Base-by-base conservation (phyloP, 2,329 filamentous ascomycete species). In the Uncinocarpus reesii region DNA sequence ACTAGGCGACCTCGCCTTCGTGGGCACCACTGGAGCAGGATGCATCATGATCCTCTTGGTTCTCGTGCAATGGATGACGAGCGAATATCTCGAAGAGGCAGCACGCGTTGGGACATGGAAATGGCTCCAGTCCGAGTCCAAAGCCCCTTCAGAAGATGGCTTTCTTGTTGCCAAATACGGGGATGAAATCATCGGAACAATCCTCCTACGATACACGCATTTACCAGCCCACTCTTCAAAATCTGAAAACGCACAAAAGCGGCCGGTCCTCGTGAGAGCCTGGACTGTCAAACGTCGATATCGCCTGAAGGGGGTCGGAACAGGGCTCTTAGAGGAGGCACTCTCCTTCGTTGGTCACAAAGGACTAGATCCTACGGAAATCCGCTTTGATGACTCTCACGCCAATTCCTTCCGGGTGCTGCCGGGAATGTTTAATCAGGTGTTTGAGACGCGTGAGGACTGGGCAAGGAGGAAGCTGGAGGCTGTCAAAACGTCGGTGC, bases 281-380 rank as follows among this genome's bases (percentile, higher is more conserved):
- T 95, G 88, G 87, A 90, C 86, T 1, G 85, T 87, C 1, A 74
- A 74, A 60, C 67, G 81, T 43, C 72, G 74, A 55, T 87, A 86
- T 62, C 76, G 88, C 21, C 72, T 78, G 24, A 78, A 79, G 53
- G 86, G 87, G 0, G 71, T 93, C 21, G 88, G 87, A 2, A 74
- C 71, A 32, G 81, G 80, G 23, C 66, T 95, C 57, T 70, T 95
- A 41, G 77, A 83, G 55, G 83, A 85, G 57, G 86, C 84, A 1
- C 79, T 90, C 2, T 73, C 74, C 48, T 63, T 83, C 47, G 81
- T 83, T 51, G 76, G 76, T 56, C 79, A 80, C 63, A 77, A 76
- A 59, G 83, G 82, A 50, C 84, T 84, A 29, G 76, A 76, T 50
- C 80, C 78, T 28, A 78, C 76, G 2, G 73, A 79, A 49, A 10